phyloP scores from a whole-genome alignment of 352 stramenopile genomes.

The Aphanomyces euteiches region DNA sequence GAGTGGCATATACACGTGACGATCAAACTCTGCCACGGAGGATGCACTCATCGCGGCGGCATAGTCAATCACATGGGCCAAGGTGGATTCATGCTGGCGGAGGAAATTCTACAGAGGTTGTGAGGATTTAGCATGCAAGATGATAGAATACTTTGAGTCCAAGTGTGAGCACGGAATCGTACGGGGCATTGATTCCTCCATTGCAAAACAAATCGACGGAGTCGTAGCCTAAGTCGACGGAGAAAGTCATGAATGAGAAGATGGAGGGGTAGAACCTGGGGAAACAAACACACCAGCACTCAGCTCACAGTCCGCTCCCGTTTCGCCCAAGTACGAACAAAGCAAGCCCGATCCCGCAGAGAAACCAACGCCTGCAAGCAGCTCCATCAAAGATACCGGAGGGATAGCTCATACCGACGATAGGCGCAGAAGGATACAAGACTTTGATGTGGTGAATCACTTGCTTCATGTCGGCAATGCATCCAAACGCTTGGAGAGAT shows the following conservation, averaged over 20 bases:
- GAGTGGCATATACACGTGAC: conserved; percentile 77
- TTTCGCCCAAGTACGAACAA: conserved; percentile 69
- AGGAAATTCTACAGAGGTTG: conserved; percentile 41
- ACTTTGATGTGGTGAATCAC: conserved; percentile 52
- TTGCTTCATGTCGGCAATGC: conserved; percentile 50
- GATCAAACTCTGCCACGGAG: conserved; percentile 65
- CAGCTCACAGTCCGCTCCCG: conserved; percentile 47
- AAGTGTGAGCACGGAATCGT: conserved; percentile 76
- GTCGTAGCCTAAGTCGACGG: conserved; percentile 45
- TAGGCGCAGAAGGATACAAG: conserved; percentile 42
- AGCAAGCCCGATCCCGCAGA: conserved; percentile 67
- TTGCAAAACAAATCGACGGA: conserved; percentile 66
- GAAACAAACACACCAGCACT: conserved; percentile 64
- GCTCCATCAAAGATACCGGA: not conserved
- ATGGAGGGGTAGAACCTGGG: conserved; percentile 31
- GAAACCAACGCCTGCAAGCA: conserved; percentile 47
- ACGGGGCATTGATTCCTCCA: conserved; percentile 60
- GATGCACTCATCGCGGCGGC: conserved; percentile 44
- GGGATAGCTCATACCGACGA: conserved; percentile 39
- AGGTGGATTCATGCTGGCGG: conserved; percentile 43
- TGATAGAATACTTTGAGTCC: conserved; percentile 45
- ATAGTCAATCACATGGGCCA: conserved; percentile 51
- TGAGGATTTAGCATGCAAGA: not conserved
- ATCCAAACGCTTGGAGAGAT: conserved; percentile 70
- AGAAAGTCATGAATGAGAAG: not conserved